These are phyloP conservation scores for Vigna mungo DNA, from an alignment of 306 rosid species.

Conservation along the genomic window DNA sequence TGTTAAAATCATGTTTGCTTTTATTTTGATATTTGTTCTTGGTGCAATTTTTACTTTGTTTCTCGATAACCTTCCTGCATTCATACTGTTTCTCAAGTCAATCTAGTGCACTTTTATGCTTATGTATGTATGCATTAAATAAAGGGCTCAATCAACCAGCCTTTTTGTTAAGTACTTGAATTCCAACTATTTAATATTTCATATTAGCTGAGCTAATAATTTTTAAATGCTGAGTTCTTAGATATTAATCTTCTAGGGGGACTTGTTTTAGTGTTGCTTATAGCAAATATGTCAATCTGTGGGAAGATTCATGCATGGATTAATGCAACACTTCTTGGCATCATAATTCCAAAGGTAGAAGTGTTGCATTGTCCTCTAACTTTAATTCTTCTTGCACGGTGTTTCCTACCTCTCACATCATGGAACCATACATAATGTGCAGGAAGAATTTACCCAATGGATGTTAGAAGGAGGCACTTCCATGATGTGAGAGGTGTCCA, in stretches of 20 bases:
- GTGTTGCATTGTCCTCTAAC: too few species aligned
- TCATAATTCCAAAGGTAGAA: neutral
- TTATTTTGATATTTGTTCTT: slow-evolving; percentile 65
- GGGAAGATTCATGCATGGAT: neutral
- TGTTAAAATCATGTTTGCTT: slow-evolving; percentile 66
- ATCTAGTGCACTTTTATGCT: slow-evolving; percentile 34
- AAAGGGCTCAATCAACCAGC: neutral
- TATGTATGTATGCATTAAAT: slow-evolving; percentile 24
- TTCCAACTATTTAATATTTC: neutral
- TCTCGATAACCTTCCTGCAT: slow-evolving; percentile 74
- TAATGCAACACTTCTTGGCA: too few species aligned
- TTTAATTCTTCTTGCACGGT: too few species aligned
- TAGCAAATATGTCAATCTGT: neutral
- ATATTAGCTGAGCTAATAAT: neutral
- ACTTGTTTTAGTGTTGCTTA: neutral
- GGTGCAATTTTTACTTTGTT: slow-evolving; percentile 68
- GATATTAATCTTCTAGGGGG: neutral
- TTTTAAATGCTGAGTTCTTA: neutral
- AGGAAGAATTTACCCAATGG: too few species aligned
- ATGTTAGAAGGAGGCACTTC: too few species aligned
- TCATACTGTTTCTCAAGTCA: slow-evolving; percentile 53
- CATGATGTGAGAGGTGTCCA: too few species aligned
- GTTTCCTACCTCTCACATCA: too few species aligned
- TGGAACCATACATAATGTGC: too few species aligned
- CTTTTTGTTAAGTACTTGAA: neutral